Conservation (phyloP, 495 filamentous ascomycete species). For the Tuber indicum region DNA sequence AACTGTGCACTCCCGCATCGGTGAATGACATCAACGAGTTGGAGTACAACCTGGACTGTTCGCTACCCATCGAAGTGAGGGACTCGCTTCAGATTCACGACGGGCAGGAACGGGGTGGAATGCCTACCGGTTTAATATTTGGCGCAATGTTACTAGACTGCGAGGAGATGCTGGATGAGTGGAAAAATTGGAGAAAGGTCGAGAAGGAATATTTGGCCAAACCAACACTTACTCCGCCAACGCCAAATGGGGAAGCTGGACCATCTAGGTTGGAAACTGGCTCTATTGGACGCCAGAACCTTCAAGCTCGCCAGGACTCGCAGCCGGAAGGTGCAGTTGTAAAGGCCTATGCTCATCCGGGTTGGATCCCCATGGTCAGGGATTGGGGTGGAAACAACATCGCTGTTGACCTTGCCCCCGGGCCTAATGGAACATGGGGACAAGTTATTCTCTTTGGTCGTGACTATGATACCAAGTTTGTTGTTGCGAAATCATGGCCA, state of each 20-base stretch:
- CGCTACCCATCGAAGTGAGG: conserved; percentile 84
- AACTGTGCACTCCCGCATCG: conserved; percentile 83
- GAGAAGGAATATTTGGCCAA: conserved; percentile 81
- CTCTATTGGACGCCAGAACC: conserved; percentile 59
- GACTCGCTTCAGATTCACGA: conserved; percentile 89
- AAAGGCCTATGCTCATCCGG: conserved; percentile 87
- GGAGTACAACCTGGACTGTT: conserved; percentile 92
- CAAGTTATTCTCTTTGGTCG: conserved; percentile 95
- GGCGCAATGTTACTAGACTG: conserved; percentile 93
- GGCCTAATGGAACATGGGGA: conserved; percentile 84
- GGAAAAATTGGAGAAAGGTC: conserved; percentile 90
- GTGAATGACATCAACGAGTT: conserved; percentile 94
- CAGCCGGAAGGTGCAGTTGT: conserved; percentile 81
- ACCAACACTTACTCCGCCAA: conserved; percentile 58
- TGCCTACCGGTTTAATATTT: conserved; percentile 88
- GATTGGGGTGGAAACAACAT: conserved; percentile 99
- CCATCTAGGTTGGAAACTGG: conserved; percentile 37
- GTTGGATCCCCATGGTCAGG: conserved; percentile 91
- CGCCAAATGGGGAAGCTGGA: conserved; percentile 35
- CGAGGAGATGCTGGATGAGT: conserved; percentile 97
- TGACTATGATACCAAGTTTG: conserved; percentile 98
- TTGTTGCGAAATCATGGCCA: conserved; percentile 87
- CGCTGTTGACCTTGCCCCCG: conserved; percentile 87
- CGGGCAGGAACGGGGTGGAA: conserved; percentile 88
- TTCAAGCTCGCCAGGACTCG: conserved; percentile 76